Conservation (phyloP, 139 green algal species). For the Chlorella sp. region DNA sequence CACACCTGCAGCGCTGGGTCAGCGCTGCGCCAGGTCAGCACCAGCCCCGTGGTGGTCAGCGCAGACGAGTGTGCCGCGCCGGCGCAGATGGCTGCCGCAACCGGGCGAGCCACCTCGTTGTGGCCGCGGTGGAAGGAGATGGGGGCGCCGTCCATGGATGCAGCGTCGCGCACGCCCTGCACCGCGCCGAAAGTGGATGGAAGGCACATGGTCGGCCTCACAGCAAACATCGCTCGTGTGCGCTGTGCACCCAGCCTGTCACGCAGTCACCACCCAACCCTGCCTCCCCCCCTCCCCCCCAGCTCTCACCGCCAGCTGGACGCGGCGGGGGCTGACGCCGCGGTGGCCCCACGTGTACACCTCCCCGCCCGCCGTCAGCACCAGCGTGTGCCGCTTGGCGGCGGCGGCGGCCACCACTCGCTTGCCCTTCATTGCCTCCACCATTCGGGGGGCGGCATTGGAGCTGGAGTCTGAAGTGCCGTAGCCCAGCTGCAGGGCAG, state of each 20-base stretch:
- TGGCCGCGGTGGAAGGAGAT: constrained; percentile 78
- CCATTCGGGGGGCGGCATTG: constrained; percentile 73
- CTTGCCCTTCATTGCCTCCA: constrained; percentile 82
- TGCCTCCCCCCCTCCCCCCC: too few relatives aligned
- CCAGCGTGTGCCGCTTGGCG: constrained; percentile 92
- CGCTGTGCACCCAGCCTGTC: too few relatives aligned
- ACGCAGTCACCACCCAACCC: too few relatives aligned
- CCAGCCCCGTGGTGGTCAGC: constrained; percentile 68
- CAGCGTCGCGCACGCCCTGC: constrained; percentile 34
- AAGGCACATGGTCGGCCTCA: too few relatives aligned
- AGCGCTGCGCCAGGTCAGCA: constrained; percentile 75
- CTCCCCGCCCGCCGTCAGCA: constrained; percentile 79
- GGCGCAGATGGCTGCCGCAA: constrained; percentile 67
- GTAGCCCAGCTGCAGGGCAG: constrained; percentile 80
- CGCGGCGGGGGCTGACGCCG: constrained; percentile 65
- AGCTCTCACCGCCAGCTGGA: constrained; percentile 55
- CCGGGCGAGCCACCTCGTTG: constrained; percentile 66
- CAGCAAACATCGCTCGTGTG: too few relatives aligned
- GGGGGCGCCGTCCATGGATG: neutral
- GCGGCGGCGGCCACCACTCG: constrained; percentile 68
- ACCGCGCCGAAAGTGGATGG: too few relatives aligned
- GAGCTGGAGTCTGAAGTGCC: constrained; percentile 75
- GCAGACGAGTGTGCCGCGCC: constrained; percentile 71
- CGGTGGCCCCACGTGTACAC: constrained; percentile 87
- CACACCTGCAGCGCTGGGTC: constrained; percentile 58